Evolutionary conservation across 2,329 filamentous ascomycete species (phyloP).

Genomic region (Botryotinia narcissicola): DNA sequence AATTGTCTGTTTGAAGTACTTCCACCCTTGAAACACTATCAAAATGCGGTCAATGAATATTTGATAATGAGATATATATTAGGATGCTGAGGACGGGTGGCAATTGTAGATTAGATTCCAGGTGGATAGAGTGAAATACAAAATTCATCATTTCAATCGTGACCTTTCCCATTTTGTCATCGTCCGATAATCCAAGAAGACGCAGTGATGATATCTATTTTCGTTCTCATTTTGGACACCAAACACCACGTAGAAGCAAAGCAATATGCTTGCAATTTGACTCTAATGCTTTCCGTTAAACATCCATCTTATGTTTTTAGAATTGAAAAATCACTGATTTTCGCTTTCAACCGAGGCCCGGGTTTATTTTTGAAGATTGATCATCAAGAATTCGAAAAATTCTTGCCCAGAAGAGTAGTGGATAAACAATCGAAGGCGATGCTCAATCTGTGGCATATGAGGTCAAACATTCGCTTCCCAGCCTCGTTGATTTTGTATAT

Average conservation of each 20-base stretch:
- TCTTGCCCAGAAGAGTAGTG: not conserved
- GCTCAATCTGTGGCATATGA: no score
- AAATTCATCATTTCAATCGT: not conserved
- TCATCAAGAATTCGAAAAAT: not conserved
- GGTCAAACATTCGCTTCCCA: not conserved
- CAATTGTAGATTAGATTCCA: no score
- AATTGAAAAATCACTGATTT: not conserved
- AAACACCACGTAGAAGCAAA: not conserved
- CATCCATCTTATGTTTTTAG: not conserved
- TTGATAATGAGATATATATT: not conserved
- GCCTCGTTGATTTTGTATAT: no score
- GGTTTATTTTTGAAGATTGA: no score
- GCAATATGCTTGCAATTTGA: not conserved
- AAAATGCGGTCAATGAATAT: not conserved
- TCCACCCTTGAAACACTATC: not conserved
- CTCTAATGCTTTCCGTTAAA: no score
- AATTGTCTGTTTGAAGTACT: not conserved
- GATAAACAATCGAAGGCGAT: no score
- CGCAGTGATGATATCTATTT: not conserved
- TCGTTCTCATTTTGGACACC: not conserved
- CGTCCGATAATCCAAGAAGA: not conserved
- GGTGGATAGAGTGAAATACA: not conserved
- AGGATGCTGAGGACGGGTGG: not conserved
- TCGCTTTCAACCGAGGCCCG: not conserved
- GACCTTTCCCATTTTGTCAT: fast-evolving